A percentile compares a stretch with the other conserved stretches of the same genome.
phyloP scores from a whole-genome alignment of 2,329 filamentous ascomycete genomes.

The Metarhizium humberi region DNA sequence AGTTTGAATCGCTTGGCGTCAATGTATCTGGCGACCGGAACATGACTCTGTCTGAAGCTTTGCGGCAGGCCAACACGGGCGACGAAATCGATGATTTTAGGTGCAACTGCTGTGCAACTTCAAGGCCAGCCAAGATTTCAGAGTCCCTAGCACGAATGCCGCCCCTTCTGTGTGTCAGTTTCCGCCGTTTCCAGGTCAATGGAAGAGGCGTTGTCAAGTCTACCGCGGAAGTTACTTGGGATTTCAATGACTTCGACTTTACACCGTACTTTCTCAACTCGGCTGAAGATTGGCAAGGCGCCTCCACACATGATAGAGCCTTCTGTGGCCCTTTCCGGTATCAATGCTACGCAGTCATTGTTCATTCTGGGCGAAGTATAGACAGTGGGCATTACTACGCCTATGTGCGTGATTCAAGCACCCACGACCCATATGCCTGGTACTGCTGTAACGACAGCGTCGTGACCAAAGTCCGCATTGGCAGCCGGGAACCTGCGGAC shows the following conservation, averaged over 20 bases:
- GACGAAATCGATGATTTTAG: slow-evolving; percentile 60
- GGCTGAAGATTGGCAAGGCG: slow-evolving; percentile 17
- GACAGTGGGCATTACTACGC: slow-evolving; percentile 74
- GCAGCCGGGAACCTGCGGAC: slow-evolving; percentile 24
- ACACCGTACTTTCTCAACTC: slow-evolving; percentile 31
- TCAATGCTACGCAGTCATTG: slow-evolving; percentile 76
- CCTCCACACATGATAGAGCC: slow-evolving; percentile 23
- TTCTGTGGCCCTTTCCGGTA: slow-evolving; percentile 58
- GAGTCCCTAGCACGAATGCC: slow-evolving; percentile 71
- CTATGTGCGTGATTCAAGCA: slow-evolving; percentile 51
- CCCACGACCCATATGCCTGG: slow-evolving; percentile 35
- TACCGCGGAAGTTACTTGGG: slow-evolving; percentile 64
- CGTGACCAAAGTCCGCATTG: slow-evolving; percentile 33
- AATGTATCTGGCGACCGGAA: slow-evolving; percentile 23
- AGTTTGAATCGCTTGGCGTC: slow-evolving; percentile 45
- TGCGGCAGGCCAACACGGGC: slow-evolving; percentile 59
- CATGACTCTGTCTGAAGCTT: slow-evolving; percentile 48
- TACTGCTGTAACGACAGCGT: slow-evolving; percentile 37
- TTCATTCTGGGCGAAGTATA: slow-evolving; percentile 61
- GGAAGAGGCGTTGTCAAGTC: slow-evolving; percentile 48
- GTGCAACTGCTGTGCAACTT: slow-evolving; percentile 65
- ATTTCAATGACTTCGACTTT: slow-evolving; percentile 58
- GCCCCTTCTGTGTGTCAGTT: slow-evolving; percentile 66
- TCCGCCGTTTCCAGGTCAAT: slow-evolving; percentile 49
- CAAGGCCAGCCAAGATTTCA: slow-evolving; percentile 54